Conservation (phyloP, 768 basidiomycete species). For the Lactarius tabidus region DNA sequence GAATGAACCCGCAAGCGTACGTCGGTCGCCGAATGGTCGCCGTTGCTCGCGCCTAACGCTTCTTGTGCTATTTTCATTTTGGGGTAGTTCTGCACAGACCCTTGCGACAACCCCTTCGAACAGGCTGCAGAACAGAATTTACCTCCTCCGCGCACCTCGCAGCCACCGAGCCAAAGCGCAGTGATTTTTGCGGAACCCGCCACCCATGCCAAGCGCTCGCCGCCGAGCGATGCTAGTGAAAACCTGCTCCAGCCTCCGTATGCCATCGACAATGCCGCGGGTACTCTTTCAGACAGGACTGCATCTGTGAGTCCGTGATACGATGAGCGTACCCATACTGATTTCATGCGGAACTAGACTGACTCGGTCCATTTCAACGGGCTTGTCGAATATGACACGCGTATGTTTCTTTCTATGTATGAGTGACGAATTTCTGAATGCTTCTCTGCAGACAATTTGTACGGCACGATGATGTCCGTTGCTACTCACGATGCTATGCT, state of each 20-base stretch:
- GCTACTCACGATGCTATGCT: slow-evolving; percentile 60
- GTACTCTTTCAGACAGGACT: slow-evolving; percentile 48
- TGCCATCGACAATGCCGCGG: slow-evolving; percentile 53
- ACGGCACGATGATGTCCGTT: slow-evolving; percentile 68
- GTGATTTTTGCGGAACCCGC: slow-evolving; percentile 44
- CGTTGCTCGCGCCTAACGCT: no score
- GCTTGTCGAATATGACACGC: slow-evolving; percentile 54
- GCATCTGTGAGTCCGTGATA: slow-evolving; percentile 41
- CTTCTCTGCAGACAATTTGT: slow-evolving; percentile 48
- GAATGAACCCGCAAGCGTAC: slow-evolving; percentile 68
- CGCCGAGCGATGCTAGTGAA: slow-evolving; percentile 29
- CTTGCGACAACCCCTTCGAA: slow-evolving; percentile 56
- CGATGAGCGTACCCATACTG: not conserved
- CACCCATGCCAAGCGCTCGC: slow-evolving; percentile 28
- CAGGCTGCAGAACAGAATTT: slow-evolving; percentile 50
- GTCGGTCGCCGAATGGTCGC: slow-evolving; percentile 25
- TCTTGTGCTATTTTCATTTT: not conserved
- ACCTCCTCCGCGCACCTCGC: slow-evolving; percentile 49
- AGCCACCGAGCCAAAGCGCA: slow-evolving; percentile 49
- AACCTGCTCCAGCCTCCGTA: slow-evolving; percentile 52
- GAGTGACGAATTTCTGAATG: not conserved
- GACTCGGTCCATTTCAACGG: slow-evolving; percentile 52
- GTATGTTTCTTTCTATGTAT: slow-evolving; percentile 26
- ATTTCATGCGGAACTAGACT: slow-evolving; percentile 23
- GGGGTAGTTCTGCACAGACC: slow-evolving; percentile 57